Percentiles rank a stretch among this genome's conserved stretches.
phyloP scores from a whole-genome alignment of 176 grass and related monocot species.

The Oryza longistaminata region DNA sequence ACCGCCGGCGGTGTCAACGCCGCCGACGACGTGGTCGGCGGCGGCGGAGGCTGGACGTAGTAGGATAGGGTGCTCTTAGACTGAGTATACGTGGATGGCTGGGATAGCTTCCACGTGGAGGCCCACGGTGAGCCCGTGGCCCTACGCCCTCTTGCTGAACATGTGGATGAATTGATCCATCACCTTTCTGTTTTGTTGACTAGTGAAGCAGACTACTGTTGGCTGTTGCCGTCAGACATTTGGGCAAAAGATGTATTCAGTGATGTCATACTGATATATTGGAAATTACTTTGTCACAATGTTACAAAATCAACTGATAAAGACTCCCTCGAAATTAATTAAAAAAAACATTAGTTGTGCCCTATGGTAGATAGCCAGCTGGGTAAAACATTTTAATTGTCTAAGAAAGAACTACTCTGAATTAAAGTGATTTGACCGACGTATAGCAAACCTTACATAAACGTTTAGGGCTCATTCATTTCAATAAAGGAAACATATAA shows the following conservation, averaged over 20 bases:
- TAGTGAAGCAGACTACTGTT: not conserved
- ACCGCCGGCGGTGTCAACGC: too few relatives aligned
- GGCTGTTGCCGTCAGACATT: not conserved
- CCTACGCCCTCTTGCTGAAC: not conserved
- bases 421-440: too few relatives aligned
- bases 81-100: not conserved
- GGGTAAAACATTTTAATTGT: too few relatives aligned
- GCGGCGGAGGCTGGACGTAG: not conserved
- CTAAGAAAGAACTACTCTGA: too few relatives aligned
- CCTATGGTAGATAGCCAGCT: not conserved
- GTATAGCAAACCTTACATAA: too few relatives aligned
- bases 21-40: not conserved
- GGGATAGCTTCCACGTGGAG: not conserved
- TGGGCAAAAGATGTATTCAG: not conserved
- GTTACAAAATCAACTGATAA: not conserved
- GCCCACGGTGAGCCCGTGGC: not conserved
- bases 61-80: not conserved
- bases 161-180: not conserved
- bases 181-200: not conserved
- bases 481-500: too few relatives aligned
- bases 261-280: not conserved
- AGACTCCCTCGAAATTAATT: not conserved
- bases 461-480: too few relatives aligned
- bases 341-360: not conserved
- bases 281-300: not conserved